Evolutionary conservation across 345 rosid species (phyloP), one percentile per base, ranked within the genome.

Genomic region (Melaleuca alternifolia): DNA sequence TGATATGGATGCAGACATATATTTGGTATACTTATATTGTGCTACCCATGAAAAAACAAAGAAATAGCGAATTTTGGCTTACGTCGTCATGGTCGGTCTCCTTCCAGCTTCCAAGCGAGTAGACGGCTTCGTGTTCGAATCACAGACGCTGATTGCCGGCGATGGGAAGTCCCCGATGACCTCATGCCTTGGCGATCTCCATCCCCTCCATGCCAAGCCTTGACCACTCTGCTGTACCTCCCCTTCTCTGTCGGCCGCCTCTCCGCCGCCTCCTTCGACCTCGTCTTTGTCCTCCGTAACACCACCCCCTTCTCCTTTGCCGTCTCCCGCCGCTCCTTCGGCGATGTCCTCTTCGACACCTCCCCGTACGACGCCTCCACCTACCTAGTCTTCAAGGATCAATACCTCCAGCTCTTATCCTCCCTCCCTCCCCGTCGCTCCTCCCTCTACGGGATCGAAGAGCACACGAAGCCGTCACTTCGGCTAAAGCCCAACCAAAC

Each of bases 371-470:
- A 93, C 50, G n/a, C 94, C 0, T 51, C 28, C 82, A 89, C 92
- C 48, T 90, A 87, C 87, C 86, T 94, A 10, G 85, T 94, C 81
- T 96, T 93, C 90, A 94, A 96, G 91, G 95, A 96, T 84, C 97
- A 94, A 79, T 96, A 92, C 87, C 89, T 96, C 61, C 94, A 93
- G 62, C 90, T 96, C 84, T 88, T 94, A 46, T 94, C 97, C 5
- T 82, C 92, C 1, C 93, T 94, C 28, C 97, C 97, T 1, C 50
- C 6, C 30, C 54, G 85, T 62, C 82, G 94, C 76, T 90, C 96
- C 82, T 89, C 89, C 30, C 88, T 94, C 10, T 94, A 94, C 82
- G 98, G 98, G 2, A 89, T 96, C 2, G 98, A 97, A 5, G 98
- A 96, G 86, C 97, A 94, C 90, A 94, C 97, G 6, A 94, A 92